Percentiles rank a stretch among this genome's conserved stretches.
These are phyloP conservation scores for Moesziomyces sp. DNA, from an alignment of 1,284 basidiomycete genomes.

Conservation along the genomic window DNA sequence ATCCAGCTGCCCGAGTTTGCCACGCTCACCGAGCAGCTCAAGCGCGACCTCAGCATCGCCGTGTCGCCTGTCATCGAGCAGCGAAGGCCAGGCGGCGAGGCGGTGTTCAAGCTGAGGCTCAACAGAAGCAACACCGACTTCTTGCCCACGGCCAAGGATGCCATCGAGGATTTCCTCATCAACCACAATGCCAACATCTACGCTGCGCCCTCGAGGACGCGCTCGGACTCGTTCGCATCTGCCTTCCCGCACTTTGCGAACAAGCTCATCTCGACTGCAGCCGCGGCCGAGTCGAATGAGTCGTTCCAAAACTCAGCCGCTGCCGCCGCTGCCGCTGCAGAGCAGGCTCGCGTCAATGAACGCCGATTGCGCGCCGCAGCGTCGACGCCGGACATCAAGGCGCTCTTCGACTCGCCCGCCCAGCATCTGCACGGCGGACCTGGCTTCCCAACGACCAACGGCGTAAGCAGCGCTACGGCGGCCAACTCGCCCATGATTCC, in stretches of 20 bases:
- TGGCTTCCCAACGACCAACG: slow-evolving; percentile 57
- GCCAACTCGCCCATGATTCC: slow-evolving; percentile 53
- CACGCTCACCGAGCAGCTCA: slow-evolving; percentile 85
- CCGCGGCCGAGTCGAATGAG: slow-evolving; percentile 54
- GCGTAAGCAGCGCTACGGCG: slow-evolving; percentile 26
- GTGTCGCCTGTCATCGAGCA: slow-evolving; percentile 76
- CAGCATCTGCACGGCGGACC: slow-evolving; percentile 68
- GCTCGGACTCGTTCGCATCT: slow-evolving; percentile 91
- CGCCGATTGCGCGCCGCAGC: slow-evolving; percentile 82
- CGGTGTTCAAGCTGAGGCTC: slow-evolving; percentile 90
- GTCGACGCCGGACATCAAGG: slow-evolving; percentile 93
- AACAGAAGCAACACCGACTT: slow-evolving; percentile 82
- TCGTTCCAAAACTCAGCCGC: slow-evolving; percentile 53
- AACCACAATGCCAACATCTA: slow-evolving; percentile 76
- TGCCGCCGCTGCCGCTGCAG: slow-evolving; percentile 29
- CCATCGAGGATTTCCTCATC: slow-evolving; percentile 89
- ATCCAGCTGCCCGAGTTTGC: slow-evolving; percentile 82
- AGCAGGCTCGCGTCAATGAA: slow-evolving; percentile 74
- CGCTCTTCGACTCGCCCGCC: slow-evolving; percentile 77
- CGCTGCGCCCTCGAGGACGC: slow-evolving; percentile 65
- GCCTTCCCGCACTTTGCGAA: slow-evolving; percentile 97
- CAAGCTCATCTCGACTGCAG: slow-evolving; percentile 74
- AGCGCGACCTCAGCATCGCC: slow-evolving; percentile 90
- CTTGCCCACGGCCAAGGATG: slow-evolving; percentile 85
- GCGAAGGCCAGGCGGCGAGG: slow-evolving; percentile 72